A percentile compares a stretch with the other conserved stretches of the same genome.
Evolutionary conservation across 768 basidiomycete species (phyloP).

Genomic region (Coprinopsis strossmayeri): DNA sequence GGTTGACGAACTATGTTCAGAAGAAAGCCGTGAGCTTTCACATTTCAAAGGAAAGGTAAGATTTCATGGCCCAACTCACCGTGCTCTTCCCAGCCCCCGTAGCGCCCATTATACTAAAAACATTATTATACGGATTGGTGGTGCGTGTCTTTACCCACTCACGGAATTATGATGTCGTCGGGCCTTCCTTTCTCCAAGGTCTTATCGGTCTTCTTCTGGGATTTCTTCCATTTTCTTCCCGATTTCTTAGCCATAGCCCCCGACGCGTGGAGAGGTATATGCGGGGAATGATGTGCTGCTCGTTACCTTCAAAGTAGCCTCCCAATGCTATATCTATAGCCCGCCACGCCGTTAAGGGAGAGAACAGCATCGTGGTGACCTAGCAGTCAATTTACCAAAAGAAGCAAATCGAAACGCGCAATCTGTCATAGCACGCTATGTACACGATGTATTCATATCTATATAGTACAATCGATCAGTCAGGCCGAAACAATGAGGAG

Average conservation of each 20-base stretch:
- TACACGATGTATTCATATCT: too few relatives aligned
- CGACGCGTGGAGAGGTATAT: too few relatives aligned
- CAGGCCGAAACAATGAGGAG: too few relatives aligned
- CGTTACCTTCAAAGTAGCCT: too few relatives aligned
- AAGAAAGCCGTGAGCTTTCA: not conserved
- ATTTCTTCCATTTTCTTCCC: conserved; percentile 6
- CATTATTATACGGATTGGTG: not conserved
- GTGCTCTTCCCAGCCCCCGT: conserved; percentile 20
- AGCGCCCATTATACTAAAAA: conserved; percentile 18
- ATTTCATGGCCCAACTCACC: conserved; percentile 2
- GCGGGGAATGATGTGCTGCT: too few relatives aligned
- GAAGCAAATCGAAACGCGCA: too few relatives aligned
- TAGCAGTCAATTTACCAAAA: too few relatives aligned
- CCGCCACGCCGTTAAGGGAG: too few relatives aligned
- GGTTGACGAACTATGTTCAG: conserved; percentile 6
- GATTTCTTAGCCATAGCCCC: not conserved
- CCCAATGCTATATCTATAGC: too few relatives aligned
- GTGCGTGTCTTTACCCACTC: not conserved
- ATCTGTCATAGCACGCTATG: too few relatives aligned
- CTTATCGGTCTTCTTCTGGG: not conserved
- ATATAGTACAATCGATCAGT: too few relatives aligned
- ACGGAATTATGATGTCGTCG: conserved; percentile 5
- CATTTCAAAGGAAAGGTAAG: not conserved
- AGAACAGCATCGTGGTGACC: too few relatives aligned
- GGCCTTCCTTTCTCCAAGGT: not conserved